phyloP scores from a whole-genome alignment of 228 moss, liverwort and hornwort species.

The Sphagnum magellanicum region DNA sequence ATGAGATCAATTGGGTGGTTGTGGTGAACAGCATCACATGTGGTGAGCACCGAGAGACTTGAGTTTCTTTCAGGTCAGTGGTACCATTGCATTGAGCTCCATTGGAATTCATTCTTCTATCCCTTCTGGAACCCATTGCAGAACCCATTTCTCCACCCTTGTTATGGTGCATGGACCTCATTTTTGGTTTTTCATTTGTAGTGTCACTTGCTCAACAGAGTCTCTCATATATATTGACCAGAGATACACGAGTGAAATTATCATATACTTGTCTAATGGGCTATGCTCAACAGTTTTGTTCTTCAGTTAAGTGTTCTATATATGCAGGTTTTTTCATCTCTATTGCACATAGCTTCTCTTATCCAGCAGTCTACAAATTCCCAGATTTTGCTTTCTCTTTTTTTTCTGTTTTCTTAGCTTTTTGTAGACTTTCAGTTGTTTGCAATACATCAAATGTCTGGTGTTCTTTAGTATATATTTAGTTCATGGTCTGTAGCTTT shows the following conservation, averaged over 20 bases:
- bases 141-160: not conserved
- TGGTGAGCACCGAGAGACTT: conserved; percentile 52
- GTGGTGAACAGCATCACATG: conserved; percentile 50
- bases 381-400: too few relatives aligned
- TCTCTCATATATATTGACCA: not conserved
- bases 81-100: not conserved
- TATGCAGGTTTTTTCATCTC: not conserved
- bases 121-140: not conserved
- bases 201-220: not conserved
- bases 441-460: not conserved
- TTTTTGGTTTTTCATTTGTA: not conserved
- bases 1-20: not conserved
- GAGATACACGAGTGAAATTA: too few relatives aligned
- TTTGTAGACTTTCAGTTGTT: not conserved
- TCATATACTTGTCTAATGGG: too few relatives aligned
- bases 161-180: not conserved
- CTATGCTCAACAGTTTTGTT: too few relatives aligned
- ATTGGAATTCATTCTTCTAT: not conserved
- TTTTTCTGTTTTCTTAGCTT: not conserved
- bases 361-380: not conserved
- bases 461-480: not conserved
- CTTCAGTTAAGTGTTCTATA: not conserved
- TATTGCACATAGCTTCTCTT: not conserved
- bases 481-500: not conserved
- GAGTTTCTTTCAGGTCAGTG: conserved; percentile 70